These are phyloP conservation scores for Talaromyces liani DNA, from an alignment of 495 filamentous ascomycete genomes.

Conservation along the genomic window DNA sequence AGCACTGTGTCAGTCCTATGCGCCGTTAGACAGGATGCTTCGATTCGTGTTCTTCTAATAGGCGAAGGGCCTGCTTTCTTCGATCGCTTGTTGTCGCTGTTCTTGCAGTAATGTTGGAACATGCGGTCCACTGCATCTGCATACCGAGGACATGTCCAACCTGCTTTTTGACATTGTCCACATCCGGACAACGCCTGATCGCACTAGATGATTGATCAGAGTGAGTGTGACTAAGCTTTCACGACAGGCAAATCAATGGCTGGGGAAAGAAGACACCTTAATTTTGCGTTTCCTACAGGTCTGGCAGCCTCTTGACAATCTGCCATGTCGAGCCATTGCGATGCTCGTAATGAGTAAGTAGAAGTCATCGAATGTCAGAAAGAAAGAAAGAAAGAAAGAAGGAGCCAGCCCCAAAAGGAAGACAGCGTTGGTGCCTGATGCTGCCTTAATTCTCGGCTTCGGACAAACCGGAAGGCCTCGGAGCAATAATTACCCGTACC, in stretches of 20 bases:
- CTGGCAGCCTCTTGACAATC: neutral
- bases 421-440: neutral
- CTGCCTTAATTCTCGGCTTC: neutral
- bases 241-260: neutral
- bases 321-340: constrained; percentile 3
- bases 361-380: neutral
- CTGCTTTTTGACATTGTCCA: constrained; percentile 2
- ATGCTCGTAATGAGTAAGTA: too few relatives aligned
- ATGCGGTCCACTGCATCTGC: constrained; percentile 3
- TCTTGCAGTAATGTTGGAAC: neutral
- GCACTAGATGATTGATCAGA: neutral
- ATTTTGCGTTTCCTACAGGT: constrained; percentile 6
- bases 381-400: neutral
- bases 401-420: neutral
- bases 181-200: constrained; percentile 1
- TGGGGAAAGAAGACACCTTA: neutral
- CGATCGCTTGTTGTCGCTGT: neutral
- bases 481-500: neutral
- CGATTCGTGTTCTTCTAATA: neutral
- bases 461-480: neutral
- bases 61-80: neutral
- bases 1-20: neutral
- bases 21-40: neutral
- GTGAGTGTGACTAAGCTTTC: neutral
- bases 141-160: constrained; percentile 3